Evolutionary conservation across 1,284 basidiomycete genomes (phyloP), one percentile per base, ranked within the genome.

Genomic region (Malassezia brasiliensis): DNA sequence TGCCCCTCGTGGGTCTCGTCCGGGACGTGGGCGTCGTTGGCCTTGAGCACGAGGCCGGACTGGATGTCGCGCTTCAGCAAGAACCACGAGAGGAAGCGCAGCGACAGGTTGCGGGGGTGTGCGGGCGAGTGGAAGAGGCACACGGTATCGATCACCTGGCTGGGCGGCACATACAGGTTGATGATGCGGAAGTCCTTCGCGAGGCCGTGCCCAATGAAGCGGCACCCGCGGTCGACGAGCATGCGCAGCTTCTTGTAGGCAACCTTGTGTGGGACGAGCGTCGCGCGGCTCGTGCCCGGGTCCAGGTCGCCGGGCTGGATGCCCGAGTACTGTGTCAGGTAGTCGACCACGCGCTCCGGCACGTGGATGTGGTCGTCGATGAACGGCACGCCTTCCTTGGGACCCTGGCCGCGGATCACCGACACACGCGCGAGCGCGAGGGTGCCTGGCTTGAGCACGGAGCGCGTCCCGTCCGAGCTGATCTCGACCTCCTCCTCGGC

Each of bases 151-250:
- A 94, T 86, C 45, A 99, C 90, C 75, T 94, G 91, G 4, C 86
- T 83, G 0, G 89, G 88, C 0, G 94, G 93, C 6, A 99, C 89
- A 69, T 86, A 91, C 47, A 98, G 89, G 75, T 98, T 98, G 78
- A 98, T 96, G 56, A 94, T 98, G 11, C 94, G 82, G 77, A 98
- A 96, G 76, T 98, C 94, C 74, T 96, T 96, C n/a, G 88, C 87
- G n/a, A 98, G 81, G 1, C 94, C 94, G 68, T 99, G 93, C 0
- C 94, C 94, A 52, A 98, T 87, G 69, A 99, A 99, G 61, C 91
- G 86, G 71, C 94, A 98, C 6, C 91, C 91, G 19, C 85, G 80
- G 71, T 99, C 93, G 9, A 98, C 90, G 2, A 98, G 79, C 35
- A 94, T 76, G 1, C 93, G 82, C n/a, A 98, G 79, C 75, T 98